Evolutionary conservation across 148 eudicot genomes (phyloP), one percentile per base, ranked within the genome.

Genomic region (Vaccinium macrocarpon): DNA sequence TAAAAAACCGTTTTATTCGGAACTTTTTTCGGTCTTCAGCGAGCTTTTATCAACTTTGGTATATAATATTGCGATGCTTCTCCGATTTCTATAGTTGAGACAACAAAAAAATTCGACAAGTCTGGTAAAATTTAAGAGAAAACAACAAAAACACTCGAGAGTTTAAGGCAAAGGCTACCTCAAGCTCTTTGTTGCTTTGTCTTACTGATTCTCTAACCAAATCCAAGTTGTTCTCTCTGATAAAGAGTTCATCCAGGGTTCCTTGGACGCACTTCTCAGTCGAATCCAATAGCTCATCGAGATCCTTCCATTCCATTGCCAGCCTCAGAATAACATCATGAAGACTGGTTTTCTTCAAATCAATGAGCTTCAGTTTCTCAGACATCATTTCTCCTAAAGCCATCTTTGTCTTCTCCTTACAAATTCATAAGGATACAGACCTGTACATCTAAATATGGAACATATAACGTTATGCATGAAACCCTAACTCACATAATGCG

Each of bases 281-380:
- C 15, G 84, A 82, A 7, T 66, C 87, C 35, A 89, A 82, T 15
- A 85, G 81, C 13, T 81, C 83, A 6, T 87, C 88, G 0, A 91
- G 81, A 78, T 85, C 90, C 89, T 87, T 88, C 89, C 89, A 89
- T 32, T 88, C 86, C 13, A 85, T 35, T 4, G 85, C 23, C 46
- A 88, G 42, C 25, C 23, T 81, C 42, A 76, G 53, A 25, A 77
- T 15, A 6, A 84, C 87, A 35, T 86, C 46, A 35, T 53, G 76
- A 2, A 84, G 35, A 38, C 64, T 62, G 57, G 32, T 64, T 12
- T 66, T 84, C 76, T 84, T 84, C 74, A n/a, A 49, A 29, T 48
- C 74, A 27, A 62, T 59, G 15, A 38, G 23, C 19, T 53, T 72
- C 9, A 51, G 18, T 52, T 42, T 18, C 76, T 46, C 78, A 1